Base-by-base conservation (phyloP, 331 rosid species). In the Stylosanthes scabra region DNA sequence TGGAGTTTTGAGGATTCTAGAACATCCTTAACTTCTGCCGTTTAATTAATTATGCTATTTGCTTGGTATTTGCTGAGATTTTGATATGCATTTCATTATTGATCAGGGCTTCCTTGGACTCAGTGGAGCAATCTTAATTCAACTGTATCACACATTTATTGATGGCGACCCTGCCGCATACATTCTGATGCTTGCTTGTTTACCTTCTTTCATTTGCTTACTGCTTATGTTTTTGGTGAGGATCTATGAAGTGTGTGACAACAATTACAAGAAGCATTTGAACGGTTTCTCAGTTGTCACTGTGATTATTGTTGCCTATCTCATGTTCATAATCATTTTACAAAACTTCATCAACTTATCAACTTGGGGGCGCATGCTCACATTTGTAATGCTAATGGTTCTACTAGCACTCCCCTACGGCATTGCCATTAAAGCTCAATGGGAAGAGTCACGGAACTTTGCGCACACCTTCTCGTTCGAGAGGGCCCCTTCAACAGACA, bases 121-220 rank as follows among this genome's bases (percentile, higher is more conserved):
- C 7, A 86, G 98, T 75, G 97, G 97, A 71, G 98, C 98, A 69
- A 83, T 94, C 68, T 69, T 94, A 62, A 87, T 94, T 27, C 97
- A 88, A 70, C 65, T 91, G 34, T 89, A 94, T 44, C 86, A 86
- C 28, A 81, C 90, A 9, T 41, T 78, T 49, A 88, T 80, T 66
- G 69, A 83, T 34, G 91, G 90, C 7, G 76, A 91, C 5, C 96
- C 98, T 1, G 65, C 91, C 45, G 59, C 90, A 13, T 91, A 41
- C 80, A 82, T 94, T 68, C 78, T 94, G 55, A 71, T 88, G 87
- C 82, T 94, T 49, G 95, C 98, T 50, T 70, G 84, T 74, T 70
- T 94, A 70, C 98, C 98, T 54, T 20, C 98, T 9, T 52, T 40
- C 7, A 75, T 89, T 44, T 52, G 86, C 63, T 7, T 89, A 68